These are phyloP conservation scores for Aspergillus caelatus DNA, from an alignment of 2,329 filamentous ascomycete species.

Conservation along the genomic window DNA sequence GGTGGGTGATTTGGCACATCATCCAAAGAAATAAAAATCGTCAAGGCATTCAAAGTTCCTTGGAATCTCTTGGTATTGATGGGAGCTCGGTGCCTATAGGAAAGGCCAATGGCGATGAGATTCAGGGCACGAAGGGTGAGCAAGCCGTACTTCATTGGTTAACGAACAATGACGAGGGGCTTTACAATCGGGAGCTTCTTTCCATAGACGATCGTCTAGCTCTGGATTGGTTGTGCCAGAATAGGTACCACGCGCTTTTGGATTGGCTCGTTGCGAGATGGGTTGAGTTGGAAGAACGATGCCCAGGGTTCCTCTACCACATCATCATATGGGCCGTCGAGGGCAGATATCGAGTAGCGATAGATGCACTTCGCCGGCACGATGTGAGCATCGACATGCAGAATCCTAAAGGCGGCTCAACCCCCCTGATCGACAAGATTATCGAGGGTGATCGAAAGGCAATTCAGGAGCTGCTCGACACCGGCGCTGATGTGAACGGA, in stretches of 20 bases:
- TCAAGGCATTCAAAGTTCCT: slow-evolving; percentile 5
- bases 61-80: slow-evolving; percentile 7
- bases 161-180: slow-evolving; percentile 2
- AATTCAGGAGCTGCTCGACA: slow-evolving; percentile 15
- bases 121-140: not conserved
- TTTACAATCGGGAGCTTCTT: too few species aligned
- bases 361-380: slow-evolving; percentile 19
- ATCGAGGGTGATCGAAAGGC: slow-evolving; percentile 9
- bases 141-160: slow-evolving; percentile 22
- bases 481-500: slow-evolving; percentile 24
- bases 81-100: not conserved
- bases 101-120: not conserved
- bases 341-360: slow-evolving; percentile 13
- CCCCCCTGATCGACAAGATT: slow-evolving; percentile 18
- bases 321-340: slow-evolving; percentile 18
- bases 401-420: slow-evolving; percentile 7
- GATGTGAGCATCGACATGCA: slow-evolving; percentile 22
- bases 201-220: slow-evolving; percentile 5
- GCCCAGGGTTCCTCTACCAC: slow-evolving; percentile 10
- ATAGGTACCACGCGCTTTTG: slow-evolving; percentile 13
- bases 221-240: slow-evolving; percentile 19
- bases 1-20: slow-evolving; percentile 30
- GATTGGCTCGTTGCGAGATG: slow-evolving; percentile 24
- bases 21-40: slow-evolving; percentile 7
- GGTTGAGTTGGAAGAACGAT: slow-evolving; percentile 15